Evolutionary conservation across 192 early-diverging fungal genomes (phyloP), one percentile per base, ranked within the genome.

Genomic region (Chytriomyces sp.): DNA sequence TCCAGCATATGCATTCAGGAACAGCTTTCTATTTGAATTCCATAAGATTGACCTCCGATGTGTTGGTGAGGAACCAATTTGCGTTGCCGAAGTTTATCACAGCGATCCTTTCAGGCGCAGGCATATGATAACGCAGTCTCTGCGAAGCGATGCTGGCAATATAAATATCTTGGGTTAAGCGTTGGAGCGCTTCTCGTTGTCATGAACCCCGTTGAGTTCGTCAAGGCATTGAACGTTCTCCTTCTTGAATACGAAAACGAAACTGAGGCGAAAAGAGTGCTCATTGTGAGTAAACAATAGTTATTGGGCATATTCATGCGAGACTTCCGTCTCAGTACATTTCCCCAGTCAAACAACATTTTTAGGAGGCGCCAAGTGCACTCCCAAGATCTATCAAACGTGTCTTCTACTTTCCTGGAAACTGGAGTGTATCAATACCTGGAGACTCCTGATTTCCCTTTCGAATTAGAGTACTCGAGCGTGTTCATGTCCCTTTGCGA

Each of bases 171-270:
- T 52, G 80, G 80, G 4, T 56, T 76, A 17, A 75, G 69, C 33
- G 68, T 78, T 4, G 80, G 80, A 17, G 64, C 44, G 3, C 70
- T 78, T 1, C 72, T 82, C 19, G 67, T 67, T 17, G 71, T 82
- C 22, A 60, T 72, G 12, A 69, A 22, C 37, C 61, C 74, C 22
- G 41, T 69, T 22, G 80, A 82, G 26, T 82, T 74, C 49, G 71
- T 82, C 6, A 41, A 72, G 34, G 77, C 77, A 1, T 64, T 82
- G 57, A 78, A 70, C 39, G 59, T 61, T 30, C 74, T 81, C 3
- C 34, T 82, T 52, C 49, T 61, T 19, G 80, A 79, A 44, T 76
- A 82, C 59, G 78, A 80, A 53, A 66, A 71, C 52, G 77, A 78
- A 72, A 60, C 55, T 25, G 68, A 65, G 32, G 52, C 75, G 32